Conservation (phyloP, 1,284 basidiomycete genomes). For the Cystobasidium pallidum region DNA sequence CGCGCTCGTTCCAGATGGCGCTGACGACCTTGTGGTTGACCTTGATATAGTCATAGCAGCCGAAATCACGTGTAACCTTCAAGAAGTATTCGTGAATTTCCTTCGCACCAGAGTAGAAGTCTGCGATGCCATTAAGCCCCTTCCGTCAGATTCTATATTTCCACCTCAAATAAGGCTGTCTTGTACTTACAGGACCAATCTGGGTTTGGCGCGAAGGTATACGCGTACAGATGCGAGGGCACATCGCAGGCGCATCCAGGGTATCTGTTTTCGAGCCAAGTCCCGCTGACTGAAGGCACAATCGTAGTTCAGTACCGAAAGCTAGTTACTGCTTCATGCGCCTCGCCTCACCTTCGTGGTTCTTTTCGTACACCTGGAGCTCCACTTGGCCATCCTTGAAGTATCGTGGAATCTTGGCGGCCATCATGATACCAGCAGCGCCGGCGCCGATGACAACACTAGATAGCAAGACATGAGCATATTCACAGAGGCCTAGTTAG, state of each 20-base stretch:
- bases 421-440: conserved; percentile 25
- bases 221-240: conserved; percentile 31
- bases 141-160: too few species aligned
- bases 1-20: conserved; percentile 50
- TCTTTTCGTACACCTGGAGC: conserved; percentile 44
- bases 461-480: too few species aligned
- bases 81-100: conserved; percentile 53
- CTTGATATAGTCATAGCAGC: conserved; percentile 48
- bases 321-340: neutral
- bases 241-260: conserved; percentile 45
- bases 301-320: too few species aligned
- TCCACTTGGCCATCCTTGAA: conserved; percentile 28
- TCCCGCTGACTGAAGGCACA: conserved; percentile 37
- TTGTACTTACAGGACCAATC: conserved; percentile 25
- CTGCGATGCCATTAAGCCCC: too few species aligned
- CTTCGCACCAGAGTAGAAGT: conserved; percentile 50
- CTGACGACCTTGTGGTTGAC: conserved; percentile 50
- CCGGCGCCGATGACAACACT: conserved; percentile 26
- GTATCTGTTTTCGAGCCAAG: conserved; percentile 53
- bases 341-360: conserved; percentile 9
- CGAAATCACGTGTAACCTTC: conserved; percentile 48
- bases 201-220: conserved; percentile 32
- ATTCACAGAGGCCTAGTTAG: too few species aligned
- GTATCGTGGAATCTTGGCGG: conserved; percentile 22
- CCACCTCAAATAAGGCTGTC: too few species aligned